Base-by-base conservation (phyloP, 164 flowering plant genomes). In the Liquidambar formosana region DNA sequence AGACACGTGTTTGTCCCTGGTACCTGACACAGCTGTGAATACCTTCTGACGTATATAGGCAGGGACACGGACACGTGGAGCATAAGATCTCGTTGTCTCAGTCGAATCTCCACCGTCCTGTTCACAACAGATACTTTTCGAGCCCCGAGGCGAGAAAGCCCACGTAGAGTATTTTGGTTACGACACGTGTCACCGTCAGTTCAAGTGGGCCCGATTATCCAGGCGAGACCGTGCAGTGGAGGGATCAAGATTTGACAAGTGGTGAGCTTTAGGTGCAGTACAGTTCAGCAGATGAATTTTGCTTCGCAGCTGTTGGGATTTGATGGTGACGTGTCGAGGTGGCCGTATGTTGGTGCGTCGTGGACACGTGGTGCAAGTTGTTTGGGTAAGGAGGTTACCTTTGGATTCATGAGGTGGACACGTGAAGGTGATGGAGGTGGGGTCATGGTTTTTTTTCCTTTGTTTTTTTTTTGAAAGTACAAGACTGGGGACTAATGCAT, bases 21-120 rank as follows among this genome's bases (percentile, higher is more conserved):
- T 33, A 11, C n/a, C n/a, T n/a, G 18, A 19, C 19, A 49, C 58
- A 33, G 68, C 27, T 23, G 45, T 10, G 25, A 3, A 22, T 52
- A 19, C 21, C 47, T 13, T 33, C 4, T 33, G 41, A 6, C 41
- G 41, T 6, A 6, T 33, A 33, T 2, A 2, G 41, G 41, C 41
- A 33, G 28, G 46, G 3, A 33, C 16, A 38, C 27, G 54, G 71
- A 59, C 56, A 48, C 71, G 71, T 68, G 71, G 64, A 19, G n/a
- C n/a, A 18, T 5, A 10, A 60, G 71, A 68, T 68, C 46, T 27
- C 18, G 56, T 25, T 57, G 63, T 68, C 63, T 23, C 56, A 43
- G 27, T n/a, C 46, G 41, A 25, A 59, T 58, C 64, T 59, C 61
- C 12, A 44, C 70, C 70, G 61, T 56, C 61, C 25, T 15, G 38